A percentile compares a stretch with the other conserved stretches of the same genome.
phyloP scores from a whole-genome alignment of 768 basidiomycete genomes.

The Epithele typhae region DNA sequence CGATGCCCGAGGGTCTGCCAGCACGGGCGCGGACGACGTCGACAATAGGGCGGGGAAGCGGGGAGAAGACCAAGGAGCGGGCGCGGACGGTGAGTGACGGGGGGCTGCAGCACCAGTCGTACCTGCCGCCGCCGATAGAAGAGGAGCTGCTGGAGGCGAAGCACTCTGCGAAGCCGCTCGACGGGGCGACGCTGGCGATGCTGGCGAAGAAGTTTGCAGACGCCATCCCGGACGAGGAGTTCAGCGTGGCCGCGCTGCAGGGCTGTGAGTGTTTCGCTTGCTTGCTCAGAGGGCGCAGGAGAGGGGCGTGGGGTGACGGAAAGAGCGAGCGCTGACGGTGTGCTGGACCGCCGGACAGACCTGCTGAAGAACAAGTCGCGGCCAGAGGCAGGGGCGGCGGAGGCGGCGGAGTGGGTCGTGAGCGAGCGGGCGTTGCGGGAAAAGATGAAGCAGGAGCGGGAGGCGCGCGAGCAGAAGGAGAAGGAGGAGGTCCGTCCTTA shows the following conservation, averaged over 20 bases:
- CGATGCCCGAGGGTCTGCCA: slow-evolving; percentile 10
- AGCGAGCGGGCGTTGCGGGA: slow-evolving; percentile 73
- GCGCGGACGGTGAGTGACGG: slow-evolving; percentile 15
- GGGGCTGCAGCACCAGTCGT: slow-evolving; percentile 35
- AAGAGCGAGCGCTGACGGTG: slow-evolving; percentile 25
- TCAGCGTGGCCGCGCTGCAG: slow-evolving; percentile 86
- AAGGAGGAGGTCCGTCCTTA: slow-evolving; percentile 53
- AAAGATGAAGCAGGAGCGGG: slow-evolving; percentile 68
- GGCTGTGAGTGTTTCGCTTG: slow-evolving; percentile 60
- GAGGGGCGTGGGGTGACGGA: slow-evolving; percentile 16
- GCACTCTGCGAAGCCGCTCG: slow-evolving; percentile 63
- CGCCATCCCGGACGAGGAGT: slow-evolving; percentile 78
- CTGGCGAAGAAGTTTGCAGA: slow-evolving; percentile 80
- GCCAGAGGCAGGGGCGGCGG: slow-evolving; percentile 69
- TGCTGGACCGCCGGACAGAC: slow-evolving; percentile 36
- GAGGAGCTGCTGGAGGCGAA: slow-evolving; percentile 54
- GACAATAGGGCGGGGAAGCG: slow-evolving; percentile 1
- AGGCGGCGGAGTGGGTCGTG: slow-evolving; percentile 67
- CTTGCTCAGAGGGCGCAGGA: no score
- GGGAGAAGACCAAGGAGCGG: slow-evolving; percentile 10
- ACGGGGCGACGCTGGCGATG: slow-evolving; percentile 55
- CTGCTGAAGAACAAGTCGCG: slow-evolving; percentile 81
- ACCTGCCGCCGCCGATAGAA: slow-evolving; percentile 58
- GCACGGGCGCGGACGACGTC: slow-evolving; percentile 9
- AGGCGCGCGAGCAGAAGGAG: slow-evolving; percentile 63